Base-by-base conservation (phyloP, 371 early-diverging fungal species). In the Rhizopus sp. region DNA sequence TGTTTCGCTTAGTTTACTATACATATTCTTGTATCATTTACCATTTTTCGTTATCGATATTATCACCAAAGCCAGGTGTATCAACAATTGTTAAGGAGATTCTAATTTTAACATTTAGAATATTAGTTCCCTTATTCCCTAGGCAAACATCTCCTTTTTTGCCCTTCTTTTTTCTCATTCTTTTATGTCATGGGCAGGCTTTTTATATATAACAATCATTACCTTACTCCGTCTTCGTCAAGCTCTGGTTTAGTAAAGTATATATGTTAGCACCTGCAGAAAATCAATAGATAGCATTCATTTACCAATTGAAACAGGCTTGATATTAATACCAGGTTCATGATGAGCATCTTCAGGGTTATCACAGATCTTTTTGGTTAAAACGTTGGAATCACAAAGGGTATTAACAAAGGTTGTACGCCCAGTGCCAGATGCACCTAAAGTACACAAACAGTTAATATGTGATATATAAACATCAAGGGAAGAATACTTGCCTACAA, bases 351-450 rank as follows among this genome's bases (percentile, higher is more conserved):
- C 90, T 69, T 94, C 93, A 53, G 93, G 90, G 49, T 83, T 80
- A 34, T 89, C 91, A 50, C 83, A 82, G 53, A 83, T 88, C 40
- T 88, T 85, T 40, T 89, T 73, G 12, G 81, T 69, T 23, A 89
- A 74, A 15, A 93, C 90, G 30, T 77, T 71, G 51, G 84, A 84
- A 66, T 88, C 87, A 72, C 92, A 99, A 45, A 99, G 85, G 3
- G 99, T 97, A 84, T 99, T 99, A 57, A 99, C 87, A 70, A 99
- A 97, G 5, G 99, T 99, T 29, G 96, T 88, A 60, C 99, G 93
- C 8, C 99, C 99, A 50, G 96, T 85, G 45, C 99, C 99, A 55
- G 93, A 87, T 15, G 91, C 81, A 53, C 93, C 93, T 92, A 66
- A 49, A n/a, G 39, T 47, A 40, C 5, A 7, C 0, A n/a, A 41